phyloP scores from a whole-genome alignment of 2,329 filamentous ascomycete genomes.

The Microdochium bolleyi region DNA sequence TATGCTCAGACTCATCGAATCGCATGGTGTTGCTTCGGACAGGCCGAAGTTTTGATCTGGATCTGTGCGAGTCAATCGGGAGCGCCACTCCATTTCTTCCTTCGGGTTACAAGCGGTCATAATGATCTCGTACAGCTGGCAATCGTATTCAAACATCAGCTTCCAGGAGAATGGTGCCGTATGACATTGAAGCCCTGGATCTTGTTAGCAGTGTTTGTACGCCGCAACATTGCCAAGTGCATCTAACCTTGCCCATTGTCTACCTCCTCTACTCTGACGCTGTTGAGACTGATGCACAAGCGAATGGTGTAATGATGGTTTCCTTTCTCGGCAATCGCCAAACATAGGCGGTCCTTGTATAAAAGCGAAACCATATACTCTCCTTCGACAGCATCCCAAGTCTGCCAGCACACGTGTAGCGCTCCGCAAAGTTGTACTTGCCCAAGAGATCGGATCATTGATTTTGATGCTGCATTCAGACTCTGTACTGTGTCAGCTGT shows the following conservation, averaged over 20 bases:
- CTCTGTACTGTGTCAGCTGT: constrained; percentile 25
- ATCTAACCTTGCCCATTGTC: constrained; percentile 66
- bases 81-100: constrained; percentile 77
- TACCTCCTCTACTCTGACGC: constrained; percentile 59
- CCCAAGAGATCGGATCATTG: constrained; percentile 71
- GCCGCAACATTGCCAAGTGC: constrained; percentile 5
- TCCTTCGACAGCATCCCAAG: constrained; percentile 57
- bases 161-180: constrained; percentile 90
- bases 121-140: constrained; percentile 75
- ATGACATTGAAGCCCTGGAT: constrained; percentile 73
- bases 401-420: constrained; percentile 77
- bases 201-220: constrained; percentile 9
- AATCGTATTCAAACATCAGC: constrained; percentile 69
- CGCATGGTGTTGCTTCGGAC: constrained; percentile 42
- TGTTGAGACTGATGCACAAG: constrained; percentile 62
- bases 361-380: constrained; percentile 79
- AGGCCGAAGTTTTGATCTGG: constrained; percentile 39
- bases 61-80: constrained; percentile 48
- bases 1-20: constrained; percentile 61
- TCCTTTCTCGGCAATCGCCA: constrained; percentile 60
- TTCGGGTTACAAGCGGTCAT: constrained; percentile 76
- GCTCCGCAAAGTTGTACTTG: constrained; percentile 76
- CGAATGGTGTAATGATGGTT: constrained; percentile 64
- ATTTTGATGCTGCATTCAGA: constrained; percentile 45
- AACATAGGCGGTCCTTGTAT: constrained; percentile 72